A percentile compares a stretch with the other conserved stretches of the same genome.
These are phyloP conservation scores for Cerrena zonata DNA, from an alignment of 1,284 basidiomycete species.

Conservation along the genomic window DNA sequence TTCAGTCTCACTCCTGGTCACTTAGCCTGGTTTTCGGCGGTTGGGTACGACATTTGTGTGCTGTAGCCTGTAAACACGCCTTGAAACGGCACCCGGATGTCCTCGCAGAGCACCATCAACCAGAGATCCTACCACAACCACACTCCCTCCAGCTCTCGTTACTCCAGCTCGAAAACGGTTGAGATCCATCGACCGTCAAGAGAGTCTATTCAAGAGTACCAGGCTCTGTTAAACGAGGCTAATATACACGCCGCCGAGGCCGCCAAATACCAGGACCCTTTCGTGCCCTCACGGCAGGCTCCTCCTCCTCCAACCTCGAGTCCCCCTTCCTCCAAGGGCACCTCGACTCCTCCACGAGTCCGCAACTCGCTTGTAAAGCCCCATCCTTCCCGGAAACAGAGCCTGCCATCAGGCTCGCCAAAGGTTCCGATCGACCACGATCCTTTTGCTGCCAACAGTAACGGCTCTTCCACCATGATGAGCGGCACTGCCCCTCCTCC, in stretches of 20 bases:
- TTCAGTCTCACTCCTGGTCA: neutral
- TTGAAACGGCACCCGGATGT: constrained; percentile 12
- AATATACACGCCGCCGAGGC: constrained; percentile 51
- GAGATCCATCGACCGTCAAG: constrained; percentile 68
- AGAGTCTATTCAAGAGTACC: constrained; percentile 61
- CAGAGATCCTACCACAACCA: constrained; percentile 27
- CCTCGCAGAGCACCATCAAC: constrained; percentile 35
- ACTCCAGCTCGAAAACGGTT: constrained; percentile 66
- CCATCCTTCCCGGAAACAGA: constrained; percentile 47
- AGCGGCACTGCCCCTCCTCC: constrained; percentile 52
- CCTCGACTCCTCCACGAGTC: constrained; percentile 17
- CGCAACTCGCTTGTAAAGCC: constrained; percentile 58
- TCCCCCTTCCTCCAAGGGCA: constrained; percentile 23
- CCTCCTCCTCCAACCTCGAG: constrained; percentile 43
- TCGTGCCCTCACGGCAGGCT: constrained; percentile 47
- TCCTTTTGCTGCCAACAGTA: constrained; percentile 47
- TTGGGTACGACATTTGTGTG: neutral
- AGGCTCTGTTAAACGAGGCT: constrained; percentile 59
- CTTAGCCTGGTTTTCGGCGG: neutral
- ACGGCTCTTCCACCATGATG: constrained; percentile 22
- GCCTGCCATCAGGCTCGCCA: constrained; percentile 29
- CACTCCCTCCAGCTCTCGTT: constrained; percentile 35
- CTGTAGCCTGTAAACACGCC: constrained; percentile 6
- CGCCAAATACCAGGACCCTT: constrained; percentile 40
- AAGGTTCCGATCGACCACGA: constrained; percentile 41